Base-by-base conservation (phyloP, 441 rosid genomes). In the Erysimum pusillum region DNA sequence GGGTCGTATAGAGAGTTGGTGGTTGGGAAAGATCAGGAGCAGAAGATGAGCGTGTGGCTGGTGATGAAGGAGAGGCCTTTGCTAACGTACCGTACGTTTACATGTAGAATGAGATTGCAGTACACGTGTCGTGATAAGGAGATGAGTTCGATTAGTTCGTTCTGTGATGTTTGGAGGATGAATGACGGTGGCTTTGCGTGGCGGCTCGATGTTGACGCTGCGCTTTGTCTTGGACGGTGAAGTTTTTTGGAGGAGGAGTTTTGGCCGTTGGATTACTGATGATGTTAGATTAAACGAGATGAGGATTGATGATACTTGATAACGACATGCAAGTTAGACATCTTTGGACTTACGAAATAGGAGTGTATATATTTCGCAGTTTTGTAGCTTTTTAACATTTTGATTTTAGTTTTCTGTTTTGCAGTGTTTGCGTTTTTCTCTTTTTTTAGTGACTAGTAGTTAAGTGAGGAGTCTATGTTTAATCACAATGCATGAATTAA, bases 121-220 rank as follows among this genome's bases (percentile, higher is more conserved):
- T 86, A 84, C 85, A 73, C 75, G 69, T 63, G 80, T 34, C 79
- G 85, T 9, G 54, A 49, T 56, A 79, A 72, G 74, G 85, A 77
- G 53, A 76, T 44, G 64, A 79, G 74, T 58, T 87, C 89, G 12
- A 63, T 85, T 22, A 87, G 83, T 52, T 73, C 86, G 75, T 97
- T 97, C 0, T 92, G 98, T 75, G 98, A 94, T 34, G 96, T 79
- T 20, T 93, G 93, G 95, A 82, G 85, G 57, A 81, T 91, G 91
- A 81, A 80, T 45, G 74, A 73, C 14, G 90, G 94, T 22, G 90
- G 95, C 0, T 90, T 87, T 83, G 98, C 94, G 42, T 94, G 98
- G 98, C 84, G 97, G 76, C 83, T 94, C n/a, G 98, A 94, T 69
- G 83, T 88, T 67, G 82, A 87, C 9, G 89, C 98, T 4, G 97